Evolutionary conservation across 257 asterid species (phyloP), one percentile per base, ranked within the genome.

Genomic region (Primulina huaijiensis): DNA sequence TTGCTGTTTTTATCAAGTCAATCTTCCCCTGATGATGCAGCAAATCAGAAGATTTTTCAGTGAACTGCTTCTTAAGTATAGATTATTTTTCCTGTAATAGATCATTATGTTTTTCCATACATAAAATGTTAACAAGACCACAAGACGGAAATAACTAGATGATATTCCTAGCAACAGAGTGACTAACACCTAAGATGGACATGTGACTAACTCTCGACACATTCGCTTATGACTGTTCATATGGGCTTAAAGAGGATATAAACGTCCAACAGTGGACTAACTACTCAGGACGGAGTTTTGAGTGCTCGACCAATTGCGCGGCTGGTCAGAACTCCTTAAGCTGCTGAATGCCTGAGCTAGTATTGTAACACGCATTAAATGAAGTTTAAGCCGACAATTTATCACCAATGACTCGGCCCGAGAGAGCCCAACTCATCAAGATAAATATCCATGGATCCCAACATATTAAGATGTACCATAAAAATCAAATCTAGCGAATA

Each of bases 1-100:
- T 74, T 37, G 87, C 85, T 72, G 78, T 82, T 69, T 78, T 86
- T 68, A 85, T 75, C 78, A 85, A 62, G 35, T 69, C 77, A 40
- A 62, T 65, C 62, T 86, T 89, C 63, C 77, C 87, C 59, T 75
- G 70, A 7, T 68, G 76, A 70, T 59, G 62, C 65, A 70, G 65
- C 65, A 82, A 63, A 40, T 86, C 76, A 17, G 79, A 72, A 34
- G 72, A 68, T 60, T 77, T 72, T 65, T 76, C 68, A 71, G 58
- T 72, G 50, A 70, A 68, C 55, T 74, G 78, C 69, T 65, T 78
- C 77, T 17, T 12, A 6, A 67, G 76, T 76, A 59, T 38, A 34
- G 73, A 66, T 68, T 68, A 62, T 72, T 79, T 70, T 43, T 67
- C 72, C 53, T 60, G 67, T 33, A 72, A 74, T 23, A 60, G 21